Percentiles rank a stretch among this genome's conserved stretches.
Evolutionary conservation across 2,329 filamentous ascomycete species (phyloP).

Genomic region (Cladophialophora immunda): DNA sequence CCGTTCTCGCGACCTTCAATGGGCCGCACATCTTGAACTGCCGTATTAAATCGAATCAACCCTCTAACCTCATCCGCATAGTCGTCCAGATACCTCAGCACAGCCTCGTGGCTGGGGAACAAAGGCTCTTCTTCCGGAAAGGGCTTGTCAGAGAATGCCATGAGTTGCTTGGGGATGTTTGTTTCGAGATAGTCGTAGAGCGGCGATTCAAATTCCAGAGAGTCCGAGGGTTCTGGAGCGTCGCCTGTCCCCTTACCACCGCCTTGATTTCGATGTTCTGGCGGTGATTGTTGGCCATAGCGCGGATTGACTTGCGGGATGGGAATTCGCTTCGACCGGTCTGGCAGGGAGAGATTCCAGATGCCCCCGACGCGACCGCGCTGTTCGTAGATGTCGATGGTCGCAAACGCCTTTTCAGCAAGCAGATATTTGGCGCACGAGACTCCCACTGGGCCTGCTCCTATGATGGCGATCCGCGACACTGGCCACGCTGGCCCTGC

Average conservation of each 20-base stretch:
- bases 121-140: slow-evolving; percentile 73
- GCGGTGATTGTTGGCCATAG: slow-evolving; percentile 69
- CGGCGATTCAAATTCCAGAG: slow-evolving; percentile 77
- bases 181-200: slow-evolving; percentile 85
- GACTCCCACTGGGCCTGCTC: slow-evolving; percentile 58
- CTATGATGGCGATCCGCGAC: slow-evolving; percentile 37
- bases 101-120: slow-evolving; percentile 76
- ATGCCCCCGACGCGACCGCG: slow-evolving; percentile 78
- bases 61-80: slow-evolving; percentile 75
- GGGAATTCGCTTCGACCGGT: slow-evolving; percentile 65
- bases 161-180: slow-evolving; percentile 83
- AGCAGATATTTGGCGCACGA: slow-evolving; percentile 80
- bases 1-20: background rate
- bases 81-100: slow-evolving; percentile 75
- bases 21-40: slow-evolving; percentile 25
- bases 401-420: slow-evolving; percentile 74
- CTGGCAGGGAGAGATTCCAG: slow-evolving; percentile 73
- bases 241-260: background rate
- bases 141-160: slow-evolving; percentile 77
- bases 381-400: slow-evolving; percentile 83
- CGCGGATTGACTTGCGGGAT: slow-evolving; percentile 68
- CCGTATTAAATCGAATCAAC: slow-evolving; percentile 70
- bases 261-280: slow-evolving; percentile 43
- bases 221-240: slow-evolving; percentile 27
- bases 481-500: background rate